A percentile compares a stretch with the other conserved stretches of the same genome.
Conservation (phyloP, 2,329 filamentous ascomycete species). For the Rhinocladiella mackenziei region DNA sequence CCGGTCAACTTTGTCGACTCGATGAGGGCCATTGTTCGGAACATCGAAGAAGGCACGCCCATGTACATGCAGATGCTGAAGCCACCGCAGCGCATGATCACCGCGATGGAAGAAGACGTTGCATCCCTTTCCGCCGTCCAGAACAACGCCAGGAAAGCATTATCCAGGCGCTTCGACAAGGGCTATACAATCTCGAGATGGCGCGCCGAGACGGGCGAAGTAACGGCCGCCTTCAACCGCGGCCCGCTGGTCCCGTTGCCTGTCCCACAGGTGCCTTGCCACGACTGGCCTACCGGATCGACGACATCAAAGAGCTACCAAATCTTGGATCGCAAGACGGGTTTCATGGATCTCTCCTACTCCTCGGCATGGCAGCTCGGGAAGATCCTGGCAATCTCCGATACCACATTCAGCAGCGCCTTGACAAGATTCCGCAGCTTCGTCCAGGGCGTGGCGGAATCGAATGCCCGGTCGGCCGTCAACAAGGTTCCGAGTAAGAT, state of each 20-base stretch:
- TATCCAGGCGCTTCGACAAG: conserved; percentile 31
- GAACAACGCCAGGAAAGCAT: too few species aligned
- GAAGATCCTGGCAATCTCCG: conserved; percentile 38
- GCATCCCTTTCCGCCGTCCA: too few species aligned
- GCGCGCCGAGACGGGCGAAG: conserved; percentile 41
- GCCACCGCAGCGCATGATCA: background rate
- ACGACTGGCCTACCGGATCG: conserved; percentile 28
- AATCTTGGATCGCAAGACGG: conserved; percentile 39
- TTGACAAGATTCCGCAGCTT: conserved; percentile 30
- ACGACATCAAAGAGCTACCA: conserved; percentile 38
- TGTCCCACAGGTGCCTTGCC: conserved; percentile 10
- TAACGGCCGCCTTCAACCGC: conserved; percentile 37
- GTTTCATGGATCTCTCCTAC: conserved; percentile 46
- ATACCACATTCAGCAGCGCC: conserved; percentile 34
- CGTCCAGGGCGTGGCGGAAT: conserved; percentile 19
- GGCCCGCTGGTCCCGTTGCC: conserved; percentile 39
- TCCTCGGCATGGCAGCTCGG: conserved; percentile 45
- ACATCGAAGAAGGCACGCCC: background rate
- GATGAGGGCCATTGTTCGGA: conserved; percentile 8
- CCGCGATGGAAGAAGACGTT: background rate
- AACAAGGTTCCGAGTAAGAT: conserved; percentile 1
- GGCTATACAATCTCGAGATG: conserved; percentile 42
- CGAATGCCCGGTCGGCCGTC: background rate
- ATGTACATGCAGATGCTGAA: conserved; percentile 19
- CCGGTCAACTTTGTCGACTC: conserved; percentile 36